Evolutionary conservation across 176 grass and related monocot species (phyloP).

Genomic region (Poa annua): DNA sequence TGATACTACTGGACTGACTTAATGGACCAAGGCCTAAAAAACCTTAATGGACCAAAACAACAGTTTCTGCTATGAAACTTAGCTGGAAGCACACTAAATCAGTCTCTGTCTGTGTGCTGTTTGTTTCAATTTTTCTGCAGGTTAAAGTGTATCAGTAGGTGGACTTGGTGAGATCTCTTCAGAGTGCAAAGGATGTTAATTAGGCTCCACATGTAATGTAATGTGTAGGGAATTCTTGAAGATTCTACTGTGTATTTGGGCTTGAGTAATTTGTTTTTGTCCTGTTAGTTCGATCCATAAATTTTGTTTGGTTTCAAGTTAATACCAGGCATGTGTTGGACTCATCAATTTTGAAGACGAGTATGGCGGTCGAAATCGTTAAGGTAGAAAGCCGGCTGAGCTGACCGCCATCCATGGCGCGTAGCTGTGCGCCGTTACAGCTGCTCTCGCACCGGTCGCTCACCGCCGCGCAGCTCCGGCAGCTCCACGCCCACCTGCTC

Average conservation of each 20-base stretch:
- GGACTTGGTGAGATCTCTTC: constrained; percentile 13
- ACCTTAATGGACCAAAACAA: background rate
- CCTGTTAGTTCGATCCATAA: background rate
- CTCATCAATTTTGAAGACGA: too few relatives aligned
- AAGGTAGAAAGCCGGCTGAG: background rate
- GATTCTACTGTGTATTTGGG: background rate
- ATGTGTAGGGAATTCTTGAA: constrained; percentile 24
- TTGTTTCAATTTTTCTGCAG: constrained; percentile 32
- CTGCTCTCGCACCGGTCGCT: constrained; percentile 43
- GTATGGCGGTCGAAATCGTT: too few relatives aligned
- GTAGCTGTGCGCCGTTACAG: background rate
- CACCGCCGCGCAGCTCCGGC: constrained; percentile 44
- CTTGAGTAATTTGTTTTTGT: background rate
- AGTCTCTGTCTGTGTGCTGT: background rate
- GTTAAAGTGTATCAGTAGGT: constrained; percentile 21
- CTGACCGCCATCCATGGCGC: constrained; percentile 15
- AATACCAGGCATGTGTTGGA: too few relatives aligned
- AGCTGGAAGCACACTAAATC: background rate
- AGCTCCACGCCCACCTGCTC: constrained; percentile 55
- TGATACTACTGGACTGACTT: background rate
- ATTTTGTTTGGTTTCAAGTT: background rate
- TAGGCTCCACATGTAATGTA: constrained; percentile 22
- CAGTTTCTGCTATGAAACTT: background rate
- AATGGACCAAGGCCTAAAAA: too few relatives aligned
- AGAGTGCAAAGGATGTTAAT: background rate